Evolutionary conservation across 78 protist genomes (phyloP).

Genomic region (Dictyostelium brefeldianum): DNA sequence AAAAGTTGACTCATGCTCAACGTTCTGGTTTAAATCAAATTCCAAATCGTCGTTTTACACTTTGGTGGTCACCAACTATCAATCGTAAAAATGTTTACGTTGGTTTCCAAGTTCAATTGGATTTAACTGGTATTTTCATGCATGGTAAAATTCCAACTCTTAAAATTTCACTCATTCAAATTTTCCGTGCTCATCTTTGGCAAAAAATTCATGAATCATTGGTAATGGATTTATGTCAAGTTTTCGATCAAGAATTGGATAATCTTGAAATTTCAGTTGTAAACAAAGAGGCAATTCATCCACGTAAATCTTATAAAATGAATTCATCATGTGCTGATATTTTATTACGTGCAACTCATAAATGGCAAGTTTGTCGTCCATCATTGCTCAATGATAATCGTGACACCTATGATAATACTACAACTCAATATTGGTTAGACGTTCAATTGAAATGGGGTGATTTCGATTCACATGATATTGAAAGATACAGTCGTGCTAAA

Average conservation of each 20-base stretch:
- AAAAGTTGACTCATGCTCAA: conserved; percentile 99
- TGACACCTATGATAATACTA: conserved; percentile 94
- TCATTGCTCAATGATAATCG: conserved; percentile 94
- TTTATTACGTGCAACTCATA: conserved; percentile 97
- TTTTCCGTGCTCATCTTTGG: conserved; percentile 99
- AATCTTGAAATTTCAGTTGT: conserved; percentile 98
- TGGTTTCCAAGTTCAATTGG: conserved; percentile 99
- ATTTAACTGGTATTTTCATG: conserved; percentile 99
- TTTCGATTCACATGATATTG: conserved; percentile 89
- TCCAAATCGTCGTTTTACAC: conserved; percentile 99
- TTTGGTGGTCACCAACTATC: conserved; percentile 99
- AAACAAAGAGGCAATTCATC: conserved; percentile 99
- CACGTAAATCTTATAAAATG: conserved; percentile 99
- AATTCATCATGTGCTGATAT: conserved; percentile 99
- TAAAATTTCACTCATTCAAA: conserved; percentile 99
- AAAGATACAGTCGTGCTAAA: conserved; percentile 98
- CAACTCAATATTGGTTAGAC: conserved; percentile 99
- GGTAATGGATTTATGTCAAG: conserved; percentile 98
- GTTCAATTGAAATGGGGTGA: conserved; percentile 98
- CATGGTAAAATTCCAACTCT: conserved; percentile 99
- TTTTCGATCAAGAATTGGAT: conserved; percentile 98
- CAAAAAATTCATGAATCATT: conserved; percentile 99
- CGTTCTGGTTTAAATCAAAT: conserved; percentile 99
- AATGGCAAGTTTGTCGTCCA: conserved; percentile 99
- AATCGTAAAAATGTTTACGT: conserved; percentile 99